Evolutionary conservation across 805 yeast genomes (phyloP).

Genomic region (Wickerhamomyces bovis): DNA sequence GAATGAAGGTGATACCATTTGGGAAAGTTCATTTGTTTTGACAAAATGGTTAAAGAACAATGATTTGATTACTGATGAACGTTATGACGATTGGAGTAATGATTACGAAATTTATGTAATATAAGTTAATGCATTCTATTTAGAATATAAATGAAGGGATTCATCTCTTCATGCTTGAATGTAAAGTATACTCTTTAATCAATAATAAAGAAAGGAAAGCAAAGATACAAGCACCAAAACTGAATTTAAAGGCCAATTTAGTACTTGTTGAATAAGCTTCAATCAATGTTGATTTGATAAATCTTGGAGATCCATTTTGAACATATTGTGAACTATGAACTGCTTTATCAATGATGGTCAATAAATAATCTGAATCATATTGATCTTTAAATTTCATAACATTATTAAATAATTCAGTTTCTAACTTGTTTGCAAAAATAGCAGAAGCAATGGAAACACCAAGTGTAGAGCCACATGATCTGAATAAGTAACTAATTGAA

Average conservation of each 20-base stretch:
- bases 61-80: background rate
- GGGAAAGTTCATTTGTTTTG: background rate
- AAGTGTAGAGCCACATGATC: conserved; percentile 60
- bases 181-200: conserved; percentile 54
- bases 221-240: conserved; percentile 30
- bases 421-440: conserved; percentile 45
- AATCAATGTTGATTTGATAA: conserved; percentile 41
- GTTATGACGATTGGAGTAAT: conserved; percentile 4
- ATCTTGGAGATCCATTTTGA: conserved; percentile 43
- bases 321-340: conserved; percentile 52
- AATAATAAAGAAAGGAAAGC: conserved; percentile 38
- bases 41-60: background rate
- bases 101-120: conserved; percentile 3
- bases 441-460: conserved; percentile 64
- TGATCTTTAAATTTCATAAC: conserved; percentile 28
- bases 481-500: conserved; percentile 58
- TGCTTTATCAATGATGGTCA: conserved; percentile 43
- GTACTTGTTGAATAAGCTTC: conserved; percentile 47
- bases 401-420: conserved; percentile 20
- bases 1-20: background rate
- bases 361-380: conserved; percentile 33
- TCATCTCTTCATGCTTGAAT: conserved; percentile 42
- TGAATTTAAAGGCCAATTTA: conserved; percentile 47
- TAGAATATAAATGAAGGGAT: background rate
- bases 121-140: background rate